Conservation (phyloP, 345 rosid species). For the Geranium brycei region DNA sequence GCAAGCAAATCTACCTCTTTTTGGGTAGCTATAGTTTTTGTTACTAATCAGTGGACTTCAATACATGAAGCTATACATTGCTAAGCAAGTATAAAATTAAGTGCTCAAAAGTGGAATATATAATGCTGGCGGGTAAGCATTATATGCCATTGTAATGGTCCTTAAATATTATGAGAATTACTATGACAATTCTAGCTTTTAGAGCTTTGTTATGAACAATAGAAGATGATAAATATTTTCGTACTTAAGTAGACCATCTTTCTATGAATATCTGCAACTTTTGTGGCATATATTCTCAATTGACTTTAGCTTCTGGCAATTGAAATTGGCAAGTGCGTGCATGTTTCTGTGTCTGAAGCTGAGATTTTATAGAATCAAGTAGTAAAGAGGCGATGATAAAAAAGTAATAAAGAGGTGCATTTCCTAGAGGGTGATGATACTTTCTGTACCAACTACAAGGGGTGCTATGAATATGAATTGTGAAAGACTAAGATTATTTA, state of each 20-base stretch:
- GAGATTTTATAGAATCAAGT: not conserved
- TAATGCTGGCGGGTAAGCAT: not conserved
- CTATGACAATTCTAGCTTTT: not conserved
- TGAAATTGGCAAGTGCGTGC: not conserved
- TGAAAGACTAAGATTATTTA: not conserved
- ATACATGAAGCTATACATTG: not conserved
- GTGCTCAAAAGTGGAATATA: not conserved
- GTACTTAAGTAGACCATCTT: not conserved
- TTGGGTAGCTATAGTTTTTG: slow-evolving; percentile 1
- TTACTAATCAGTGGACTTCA: not conserved
- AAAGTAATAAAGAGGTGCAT: too few species aligned
- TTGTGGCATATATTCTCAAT: not conserved
- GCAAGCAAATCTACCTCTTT: not conserved
- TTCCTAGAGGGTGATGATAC: not conserved
- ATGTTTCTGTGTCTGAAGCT: too few species aligned
- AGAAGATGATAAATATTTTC: too few species aligned
- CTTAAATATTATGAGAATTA: not conserved
- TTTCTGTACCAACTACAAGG: not conserved
- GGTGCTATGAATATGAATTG: not conserved
- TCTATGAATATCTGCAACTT: not conserved
- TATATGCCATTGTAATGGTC: not conserved
- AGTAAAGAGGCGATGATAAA: too few species aligned
- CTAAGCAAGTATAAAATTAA: not conserved
- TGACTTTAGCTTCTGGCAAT: not conserved
- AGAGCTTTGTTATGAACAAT: not conserved